phyloP scores from a whole-genome alignment of 441 rosid genomes.

The Erodium texanum region DNA sequence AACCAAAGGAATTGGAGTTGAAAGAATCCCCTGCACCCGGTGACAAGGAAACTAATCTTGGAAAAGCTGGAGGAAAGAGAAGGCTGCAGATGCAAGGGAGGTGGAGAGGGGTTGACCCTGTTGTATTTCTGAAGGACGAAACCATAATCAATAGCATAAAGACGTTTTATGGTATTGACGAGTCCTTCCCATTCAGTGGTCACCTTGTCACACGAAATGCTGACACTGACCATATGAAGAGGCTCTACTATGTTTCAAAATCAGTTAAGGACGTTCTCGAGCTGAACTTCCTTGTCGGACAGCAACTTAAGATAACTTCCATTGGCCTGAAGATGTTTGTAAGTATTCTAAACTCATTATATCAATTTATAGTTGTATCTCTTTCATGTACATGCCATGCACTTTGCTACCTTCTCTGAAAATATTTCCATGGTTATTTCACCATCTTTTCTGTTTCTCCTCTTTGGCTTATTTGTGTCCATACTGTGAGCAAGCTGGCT shows the following conservation, averaged over 20 bases:
- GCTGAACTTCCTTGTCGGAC: constrained; percentile 59
- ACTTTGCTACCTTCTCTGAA: not conserved
- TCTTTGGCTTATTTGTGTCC: not conserved
- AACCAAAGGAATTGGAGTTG: constrained; percentile 6
- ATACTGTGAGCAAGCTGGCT: not conserved
- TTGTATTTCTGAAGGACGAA: constrained; percentile 78
- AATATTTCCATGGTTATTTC: not conserved
- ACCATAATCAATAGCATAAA: constrained; percentile 55
- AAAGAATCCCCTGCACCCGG: constrained; percentile 27
- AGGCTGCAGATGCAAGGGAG: constrained; percentile 71
- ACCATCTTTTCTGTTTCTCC: not conserved
- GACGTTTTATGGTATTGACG: constrained; percentile 71
- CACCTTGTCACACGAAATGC: constrained; percentile 80
- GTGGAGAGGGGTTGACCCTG: constrained; percentile 90
- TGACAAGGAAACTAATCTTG: constrained; percentile 32
- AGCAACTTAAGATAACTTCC: constrained; percentile 81
- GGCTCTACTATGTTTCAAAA: constrained; percentile 79
- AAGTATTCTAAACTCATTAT: constrained; percentile 26
- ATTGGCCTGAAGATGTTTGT: constrained; percentile 95
- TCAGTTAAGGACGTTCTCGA: constrained; percentile 74
- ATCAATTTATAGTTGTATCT: not conserved
- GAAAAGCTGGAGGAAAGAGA: constrained; percentile 42
- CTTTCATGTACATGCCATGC: not conserved
- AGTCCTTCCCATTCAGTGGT: constrained; percentile 57
- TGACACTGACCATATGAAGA: constrained; percentile 75